phyloP scores from a whole-genome alignment of 2,329 filamentous ascomycete species.

The Myrmaecium sp. region DNA sequence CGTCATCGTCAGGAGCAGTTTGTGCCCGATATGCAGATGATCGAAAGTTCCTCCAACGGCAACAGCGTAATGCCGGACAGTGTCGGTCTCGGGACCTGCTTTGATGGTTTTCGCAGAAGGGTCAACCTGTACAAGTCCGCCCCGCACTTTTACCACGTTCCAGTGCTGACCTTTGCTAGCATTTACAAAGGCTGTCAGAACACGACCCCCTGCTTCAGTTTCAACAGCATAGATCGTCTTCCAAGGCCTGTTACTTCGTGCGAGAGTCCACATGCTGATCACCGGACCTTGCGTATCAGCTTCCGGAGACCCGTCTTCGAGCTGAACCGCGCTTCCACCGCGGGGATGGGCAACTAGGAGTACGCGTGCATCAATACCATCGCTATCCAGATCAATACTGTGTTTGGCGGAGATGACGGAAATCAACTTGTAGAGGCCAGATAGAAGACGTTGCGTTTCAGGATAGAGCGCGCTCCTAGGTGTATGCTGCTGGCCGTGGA shows the following conservation, averaged over 20 bases:
- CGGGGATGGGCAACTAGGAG: slow-evolving; percentile 50
- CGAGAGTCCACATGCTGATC: slow-evolving; percentile 31
- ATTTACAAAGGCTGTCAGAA: slow-evolving; percentile 32
- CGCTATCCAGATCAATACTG: slow-evolving; percentile 45
- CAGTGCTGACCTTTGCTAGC: slow-evolving; percentile 13
- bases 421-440: slow-evolving; percentile 61
- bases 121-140: slow-evolving; percentile 16
- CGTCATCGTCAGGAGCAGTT: slow-evolving; percentile 83
- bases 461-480: slow-evolving; percentile 45
- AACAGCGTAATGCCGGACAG: slow-evolving; percentile 40
- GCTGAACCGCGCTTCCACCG: slow-evolving; percentile 10
- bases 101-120: too few species aligned
- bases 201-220: slow-evolving; percentile 43
- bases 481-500: slow-evolving; percentile 33
- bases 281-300: slow-evolving; percentile 29
- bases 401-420: slow-evolving; percentile 52
- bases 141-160: slow-evolving; percentile 18
- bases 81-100: slow-evolving; percentile 2
- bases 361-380: slow-evolving; percentile 60
- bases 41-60: slow-evolving; percentile 92
- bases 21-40: slow-evolving; percentile 88
- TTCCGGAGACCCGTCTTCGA: slow-evolving; percentile 11
- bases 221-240: slow-evolving; percentile 47
- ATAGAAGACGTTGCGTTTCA: slow-evolving; percentile 56
- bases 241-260: slow-evolving; percentile 40